Evolutionary conservation across 768 basidiomycete species (phyloP), one percentile per base, ranked within the genome.

Genomic region (Mrakia frigida): DNA sequence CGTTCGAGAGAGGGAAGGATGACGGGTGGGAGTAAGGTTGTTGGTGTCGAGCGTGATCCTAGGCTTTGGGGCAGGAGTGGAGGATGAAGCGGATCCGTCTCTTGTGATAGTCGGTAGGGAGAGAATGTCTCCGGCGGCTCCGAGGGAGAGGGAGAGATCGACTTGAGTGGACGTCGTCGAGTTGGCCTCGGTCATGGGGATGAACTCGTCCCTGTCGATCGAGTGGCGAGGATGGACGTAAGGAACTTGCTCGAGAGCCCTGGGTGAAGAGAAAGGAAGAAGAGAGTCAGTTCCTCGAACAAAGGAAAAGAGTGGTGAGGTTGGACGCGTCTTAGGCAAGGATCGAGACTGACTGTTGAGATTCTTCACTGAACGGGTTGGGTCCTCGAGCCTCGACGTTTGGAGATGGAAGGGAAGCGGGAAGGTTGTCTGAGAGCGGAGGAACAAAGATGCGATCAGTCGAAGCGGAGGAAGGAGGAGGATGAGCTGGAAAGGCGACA

Each of bases 101-200:
- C 37, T 33, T 18, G 33, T 2, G 61, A 33, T 21, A 2, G 61
- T 35, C 33, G 35, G 61, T 6, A 37, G 61, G 6, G 61, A 63
- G 61, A 63, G 61, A 33, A 37, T 41, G 69, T 52, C 69, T 7
- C 25, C 41, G 6, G 69, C 50, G 69, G 69, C 16, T 2, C 69
- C n/a, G 39, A 70, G 50, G 25, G 41, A n/a, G 18, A 70, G 50
- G 28, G 41, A 25, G 69, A 46, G n/a, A n/a, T 70, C 69, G 41
- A 39, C n/a, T 43, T 43, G 28, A 7, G 69, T 43, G 6, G 41
- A 56, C 9, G 13, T 28, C 6, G 41, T 43, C 69, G 50, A 46
- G 25, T 41, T 31, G 18, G 28, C 18, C 41, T 25, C 37, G 14
- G 69, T 70, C 37, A 52, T 43, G 41, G 69, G 28, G 41, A 43